Evolutionary conservation across 495 filamentous ascomycete species (phyloP), one percentile per base, ranked within the genome.

Genomic region (Penicillium arizonense): DNA sequence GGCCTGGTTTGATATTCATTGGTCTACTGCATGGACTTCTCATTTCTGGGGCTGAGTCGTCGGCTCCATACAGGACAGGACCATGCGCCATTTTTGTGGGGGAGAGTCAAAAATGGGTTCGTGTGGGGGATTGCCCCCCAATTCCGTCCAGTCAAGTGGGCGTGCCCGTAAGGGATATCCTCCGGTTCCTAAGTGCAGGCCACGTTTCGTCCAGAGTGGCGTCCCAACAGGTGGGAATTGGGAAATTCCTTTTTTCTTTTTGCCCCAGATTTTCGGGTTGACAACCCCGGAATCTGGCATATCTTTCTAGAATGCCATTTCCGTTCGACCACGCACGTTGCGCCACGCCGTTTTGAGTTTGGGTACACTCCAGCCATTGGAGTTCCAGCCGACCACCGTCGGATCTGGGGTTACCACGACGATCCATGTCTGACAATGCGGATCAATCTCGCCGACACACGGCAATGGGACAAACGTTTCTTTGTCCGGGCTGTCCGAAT

Each of bases 21-120:
- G 28, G 28, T 30, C 9, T 30, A 7, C 28, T 30, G 0, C 4
- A 30, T 24, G 23, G 4, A 30, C 28, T 18, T 18, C 18, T 30
- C 28, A 30, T 30, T 30, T 30, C 55, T 61, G 58, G 55, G 53
- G 53, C 54, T 47, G 47, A 46, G 36, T 28, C 28, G 36, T 21
- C 28, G 50, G 47, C 55, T 63, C 57, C 59, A 57, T 54, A 54
- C 21, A 56, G 47, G 52, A 50, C 47, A 51, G 36, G 52, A 38
- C 56, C 57, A 61, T 63, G 63, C 63, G 63, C 61, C 57, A 66
- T 63, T 64, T 66, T 66, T 64, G 63, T 66, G 63, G 60, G 63
- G 63, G 61, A 63, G 36, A 43, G n/a, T 14, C 32, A 34, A 35
- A 47, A 45, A 53, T 49, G 53, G 53, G 59, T 58, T 62, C 53